A percentile compares a stretch with the other conserved stretches of the same genome.
These are phyloP conservation scores for Pezicula radicicola DNA, from an alignment of 2,329 filamentous ascomycete species.

Conservation along the genomic window DNA sequence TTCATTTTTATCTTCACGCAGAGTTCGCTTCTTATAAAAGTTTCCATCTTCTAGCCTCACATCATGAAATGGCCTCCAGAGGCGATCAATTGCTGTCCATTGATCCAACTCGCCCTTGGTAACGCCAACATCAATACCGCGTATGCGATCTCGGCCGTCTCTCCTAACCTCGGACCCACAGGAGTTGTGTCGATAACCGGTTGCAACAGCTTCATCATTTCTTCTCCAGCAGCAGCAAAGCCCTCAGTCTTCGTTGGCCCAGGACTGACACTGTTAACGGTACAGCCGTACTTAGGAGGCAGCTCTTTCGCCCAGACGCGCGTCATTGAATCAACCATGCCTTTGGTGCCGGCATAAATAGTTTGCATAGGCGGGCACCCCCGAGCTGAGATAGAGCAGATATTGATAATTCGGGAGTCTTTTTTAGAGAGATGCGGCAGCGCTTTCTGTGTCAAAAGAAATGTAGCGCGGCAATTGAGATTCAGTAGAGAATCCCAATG, in stretches of 20 bases:
- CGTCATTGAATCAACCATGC: constrained; percentile 46
- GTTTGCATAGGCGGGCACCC: constrained; percentile 35
- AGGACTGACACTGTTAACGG: constrained; percentile 41
- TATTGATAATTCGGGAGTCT: constrained; percentile 40
- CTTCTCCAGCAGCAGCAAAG: constrained; percentile 31
- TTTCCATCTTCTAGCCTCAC: neutral
- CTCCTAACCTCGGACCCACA: constrained; percentile 37
- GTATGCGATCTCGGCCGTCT: constrained; percentile 43
- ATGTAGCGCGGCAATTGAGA: constrained; percentile 37
- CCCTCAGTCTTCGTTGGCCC: constrained; percentile 39
- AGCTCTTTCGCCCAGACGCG: constrained; percentile 38
- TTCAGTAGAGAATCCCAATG: constrained; percentile 39
- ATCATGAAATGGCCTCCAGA: constrained; percentile 24
- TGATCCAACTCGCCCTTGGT: constrained; percentile 43
- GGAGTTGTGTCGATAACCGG: constrained; percentile 41
- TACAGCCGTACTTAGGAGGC: constrained; percentile 41
- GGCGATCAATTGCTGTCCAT: constrained; percentile 35
- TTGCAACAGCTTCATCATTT: constrained; percentile 38
- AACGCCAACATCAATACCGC: constrained; percentile 43
- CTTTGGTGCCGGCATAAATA: constrained; percentile 47
- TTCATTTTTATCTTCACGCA: no score
- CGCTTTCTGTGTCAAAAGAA: constrained; percentile 36
- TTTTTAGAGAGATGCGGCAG: constrained; percentile 34
- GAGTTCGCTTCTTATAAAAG: neutral
- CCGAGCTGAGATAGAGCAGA: constrained; percentile 34